Evolutionary conservation across 805 yeast genomes (phyloP), one percentile per base, ranked within the genome.

Genomic region (Starmerella floricola): DNA sequence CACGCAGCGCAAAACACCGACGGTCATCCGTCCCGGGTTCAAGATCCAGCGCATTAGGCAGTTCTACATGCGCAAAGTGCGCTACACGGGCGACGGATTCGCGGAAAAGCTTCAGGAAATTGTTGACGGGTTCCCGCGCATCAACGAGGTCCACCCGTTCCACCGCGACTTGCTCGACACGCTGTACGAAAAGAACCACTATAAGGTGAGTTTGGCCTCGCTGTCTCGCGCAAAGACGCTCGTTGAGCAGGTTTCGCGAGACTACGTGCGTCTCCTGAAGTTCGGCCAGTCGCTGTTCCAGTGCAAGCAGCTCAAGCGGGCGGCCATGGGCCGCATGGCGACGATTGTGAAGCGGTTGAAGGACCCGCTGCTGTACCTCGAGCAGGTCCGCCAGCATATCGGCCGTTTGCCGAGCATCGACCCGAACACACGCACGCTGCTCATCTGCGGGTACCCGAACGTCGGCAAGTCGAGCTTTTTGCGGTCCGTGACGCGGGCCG

Each of bases 261-360:
- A 91, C 69, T 91, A 91, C 62, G 80, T 79, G 51, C 77, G 99
- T 61, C 74, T 91, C 55, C 72, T 91, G 60, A 91, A 91, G 68
- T 91, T 87, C 59, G 98, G 98, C 57, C 98, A 91, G 70, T 87
- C 96, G 33, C 69, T 91, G 50, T 91, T 86, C 68, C 99, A 93
- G 71, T 91, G 99, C 74, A 91, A 91, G 67, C 98, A 91, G 69
- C 76, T 91, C 62, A 91, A 91, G 66, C 76, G 96, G 60, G 99
- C 99, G 54, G 99, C 97, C 26, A 69, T 91, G 56, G 99, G 99
- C 72, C 82, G 99, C 67, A 91, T 91, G 99, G 99, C 98, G 42
- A 91, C 99, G 28, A 86, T 91, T 57, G 79, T 79, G 58, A 91
- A 91, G 72, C 85, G 93, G 55, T 73, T 91, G 60, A 91, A 88